phyloP scores from a whole-genome alignment of 345 rosid species.

The Bruguiera sexangula region DNA sequence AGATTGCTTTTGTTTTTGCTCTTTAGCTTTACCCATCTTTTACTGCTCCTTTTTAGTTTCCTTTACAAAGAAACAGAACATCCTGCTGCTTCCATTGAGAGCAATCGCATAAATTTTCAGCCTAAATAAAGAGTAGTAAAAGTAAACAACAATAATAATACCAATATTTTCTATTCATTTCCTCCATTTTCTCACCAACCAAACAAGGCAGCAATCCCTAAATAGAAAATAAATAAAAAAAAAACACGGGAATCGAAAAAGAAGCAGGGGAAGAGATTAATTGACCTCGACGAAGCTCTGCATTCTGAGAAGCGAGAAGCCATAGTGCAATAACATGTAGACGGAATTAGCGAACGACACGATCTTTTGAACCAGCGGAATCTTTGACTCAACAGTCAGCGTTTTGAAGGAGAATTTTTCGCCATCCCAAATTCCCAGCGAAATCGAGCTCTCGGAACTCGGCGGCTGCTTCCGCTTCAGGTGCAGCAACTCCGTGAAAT shows the following conservation, averaged over 20 bases:
- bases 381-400: slow-evolving; percentile 27
- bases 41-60: too few species aligned
- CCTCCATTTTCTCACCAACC: not conserved
- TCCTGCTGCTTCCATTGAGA: too few species aligned
- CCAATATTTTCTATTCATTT: too few species aligned
- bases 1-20: too few species aligned
- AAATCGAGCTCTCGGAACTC: slow-evolving; percentile 40
- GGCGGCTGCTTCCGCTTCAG: slow-evolving; percentile 46
- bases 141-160: not conserved
- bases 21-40: too few species aligned
- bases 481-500: slow-evolving; percentile 49
- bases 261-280: not conserved
- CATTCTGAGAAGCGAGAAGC: slow-evolving; percentile 77
- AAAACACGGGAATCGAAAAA: not conserved
- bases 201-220: not conserved
- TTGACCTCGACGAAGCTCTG: slow-evolving; percentile 61
- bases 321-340: slow-evolving; percentile 58
- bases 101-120: not conserved
- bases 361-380: slow-evolving; percentile 50
- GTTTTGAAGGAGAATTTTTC: slow-evolving; percentile 62
- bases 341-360: slow-evolving; percentile 55
- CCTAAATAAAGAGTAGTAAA: not conserved
- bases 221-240: too few species aligned
- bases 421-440: slow-evolving; percentile 83
- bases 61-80: too few species aligned